A percentile compares a stretch with the other conserved stretches of the same genome.
These are phyloP conservation scores for Pyrenula massariospora DNA, from an alignment of 495 filamentous ascomycete species.

Conservation along the genomic window DNA sequence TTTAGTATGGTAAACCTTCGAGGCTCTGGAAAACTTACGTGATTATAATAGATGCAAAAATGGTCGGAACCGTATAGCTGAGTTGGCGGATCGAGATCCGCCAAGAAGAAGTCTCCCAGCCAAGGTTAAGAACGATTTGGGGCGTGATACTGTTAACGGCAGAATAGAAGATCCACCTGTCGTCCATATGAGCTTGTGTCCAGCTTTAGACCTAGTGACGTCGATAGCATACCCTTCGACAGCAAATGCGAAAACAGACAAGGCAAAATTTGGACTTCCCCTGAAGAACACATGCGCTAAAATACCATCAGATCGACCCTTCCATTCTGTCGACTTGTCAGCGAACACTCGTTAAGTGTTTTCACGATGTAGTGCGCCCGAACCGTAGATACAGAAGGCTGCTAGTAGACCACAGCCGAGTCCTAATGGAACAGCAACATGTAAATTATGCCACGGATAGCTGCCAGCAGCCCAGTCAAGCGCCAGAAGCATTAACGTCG, in stretches of 20 bases:
- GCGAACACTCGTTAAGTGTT: background rate
- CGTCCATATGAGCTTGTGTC: background rate
- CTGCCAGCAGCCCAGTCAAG: slow-evolving; percentile 41
- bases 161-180: slow-evolving; percentile 41
- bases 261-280: slow-evolving; percentile 36
- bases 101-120: slow-evolving; percentile 29
- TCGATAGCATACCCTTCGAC: slow-evolving; percentile 30
- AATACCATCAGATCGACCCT: slow-evolving; percentile 35
- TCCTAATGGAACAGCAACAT: slow-evolving; percentile 35
- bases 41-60: slow-evolving; percentile 26
- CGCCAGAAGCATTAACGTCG: slow-evolving; percentile 36
- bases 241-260: slow-evolving; percentile 40
- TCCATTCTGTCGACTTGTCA: slow-evolving; percentile 31
- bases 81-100: slow-evolving; percentile 36
- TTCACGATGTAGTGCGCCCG: slow-evolving; percentile 1
- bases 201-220: background rate
- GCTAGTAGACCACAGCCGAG: slow-evolving; percentile 32
- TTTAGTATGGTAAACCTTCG: background rate
- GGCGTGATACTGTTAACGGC: slow-evolving; percentile 43
- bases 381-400: slow-evolving; percentile 33
- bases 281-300: slow-evolving; percentile 43
- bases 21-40: slow-evolving; percentile 11
- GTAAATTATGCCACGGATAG: slow-evolving; percentile 32
- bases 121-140: slow-evolving; percentile 39
- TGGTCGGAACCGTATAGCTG: slow-evolving; percentile 20